Conservation (phyloP, 192 early-diverging fungal species). For the Piromyces finnis region DNA sequence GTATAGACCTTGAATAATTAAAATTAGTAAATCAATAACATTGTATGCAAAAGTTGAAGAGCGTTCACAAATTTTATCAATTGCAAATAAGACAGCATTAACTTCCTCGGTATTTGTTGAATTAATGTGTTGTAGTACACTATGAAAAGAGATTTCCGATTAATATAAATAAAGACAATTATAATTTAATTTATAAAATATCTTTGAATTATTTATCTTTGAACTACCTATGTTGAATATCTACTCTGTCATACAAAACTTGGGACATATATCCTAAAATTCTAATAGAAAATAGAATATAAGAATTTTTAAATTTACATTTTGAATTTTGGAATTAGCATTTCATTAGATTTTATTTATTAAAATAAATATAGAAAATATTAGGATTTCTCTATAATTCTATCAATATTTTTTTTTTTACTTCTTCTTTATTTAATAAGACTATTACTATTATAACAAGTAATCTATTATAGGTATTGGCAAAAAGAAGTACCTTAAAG, state of each 20-base stretch:
- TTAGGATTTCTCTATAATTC: too few species aligned
- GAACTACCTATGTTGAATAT: background rate
- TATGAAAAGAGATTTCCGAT: background rate
- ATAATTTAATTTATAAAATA: too few species aligned
- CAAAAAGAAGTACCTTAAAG: background rate
- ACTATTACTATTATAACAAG: too few species aligned
- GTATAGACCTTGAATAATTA: background rate
- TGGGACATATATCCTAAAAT: background rate
- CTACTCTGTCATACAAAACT: background rate
- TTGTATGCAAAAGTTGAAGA: background rate
- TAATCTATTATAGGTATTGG: too few species aligned
- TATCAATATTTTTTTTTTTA: too few species aligned
- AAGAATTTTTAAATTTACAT: background rate
- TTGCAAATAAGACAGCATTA: background rate
- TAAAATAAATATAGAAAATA: too few species aligned
- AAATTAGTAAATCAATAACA: background rate
- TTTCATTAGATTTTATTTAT: background rate
- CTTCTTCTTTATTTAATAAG: too few species aligned
- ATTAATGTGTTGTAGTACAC: background rate
- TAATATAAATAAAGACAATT: too few species aligned
- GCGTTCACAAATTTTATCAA: background rate
- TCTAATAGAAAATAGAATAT: background rate
- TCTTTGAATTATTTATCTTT: too few species aligned
- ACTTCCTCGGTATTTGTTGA: background rate
- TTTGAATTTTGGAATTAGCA: background rate